Evolutionary conservation across 805 yeast species (phyloP).

Genomic region (Candida caryicola): DNA sequence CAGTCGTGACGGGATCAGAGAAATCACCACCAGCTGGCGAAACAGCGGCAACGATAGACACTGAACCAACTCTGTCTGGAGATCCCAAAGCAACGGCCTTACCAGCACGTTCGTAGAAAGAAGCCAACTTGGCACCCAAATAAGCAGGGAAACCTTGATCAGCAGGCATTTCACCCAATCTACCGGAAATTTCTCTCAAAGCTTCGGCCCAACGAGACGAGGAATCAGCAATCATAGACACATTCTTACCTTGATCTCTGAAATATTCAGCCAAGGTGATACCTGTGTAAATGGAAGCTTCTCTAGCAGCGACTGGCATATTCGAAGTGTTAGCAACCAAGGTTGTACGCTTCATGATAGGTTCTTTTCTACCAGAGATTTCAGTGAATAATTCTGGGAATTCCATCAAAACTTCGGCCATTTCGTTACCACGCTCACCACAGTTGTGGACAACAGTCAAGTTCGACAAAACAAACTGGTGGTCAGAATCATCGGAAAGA

Average conservation of each 20-base stretch:
- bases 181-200: slow-evolving; percentile 98
- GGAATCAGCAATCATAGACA: slow-evolving; percentile 99
- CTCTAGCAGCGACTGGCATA: slow-evolving; percentile 99
- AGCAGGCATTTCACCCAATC: slow-evolving; percentile 99
- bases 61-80: slow-evolving; percentile 95
- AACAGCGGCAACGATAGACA: slow-evolving; percentile 98
- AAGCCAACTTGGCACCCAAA: slow-evolving; percentile 96
- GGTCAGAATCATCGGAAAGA: slow-evolving; percentile 37
- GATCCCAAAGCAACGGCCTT: slow-evolving; percentile 92
- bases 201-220: slow-evolving; percentile 99
- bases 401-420: slow-evolving; percentile 99
- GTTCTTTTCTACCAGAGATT: slow-evolving; percentile 89
- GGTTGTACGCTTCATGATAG: slow-evolving; percentile 98
- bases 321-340: slow-evolving; percentile 98
- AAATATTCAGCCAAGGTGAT: slow-evolving; percentile 97
- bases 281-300: slow-evolving; percentile 98
- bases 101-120: slow-evolving; percentile 99
- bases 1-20: slow-evolving; percentile 98
- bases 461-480: slow-evolving; percentile 40
- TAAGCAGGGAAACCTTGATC: slow-evolving; percentile 99
- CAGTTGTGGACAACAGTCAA: slow-evolving; percentile 36
- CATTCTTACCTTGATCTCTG: slow-evolving; percentile 99
- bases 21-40: slow-evolving; percentile 99
- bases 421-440: slow-evolving; percentile 98
- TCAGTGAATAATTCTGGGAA: slow-evolving; percentile 97